Conservation (phyloP, 768 basidiomycete species). For the Calocera cornea region DNA sequence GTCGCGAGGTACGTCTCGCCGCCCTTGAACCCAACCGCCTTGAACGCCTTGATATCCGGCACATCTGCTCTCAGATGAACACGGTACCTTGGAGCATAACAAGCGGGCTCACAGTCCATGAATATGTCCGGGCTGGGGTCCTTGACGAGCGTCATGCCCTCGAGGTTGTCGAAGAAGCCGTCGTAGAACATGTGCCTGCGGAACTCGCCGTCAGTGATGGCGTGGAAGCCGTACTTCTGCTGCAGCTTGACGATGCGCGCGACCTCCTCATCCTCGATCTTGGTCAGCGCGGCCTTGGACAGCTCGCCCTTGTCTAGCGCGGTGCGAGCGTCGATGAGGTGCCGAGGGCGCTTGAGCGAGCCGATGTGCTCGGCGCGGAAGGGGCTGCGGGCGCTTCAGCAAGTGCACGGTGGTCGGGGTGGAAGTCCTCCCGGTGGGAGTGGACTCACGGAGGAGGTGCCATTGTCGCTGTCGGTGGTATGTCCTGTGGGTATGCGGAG, state of each 20-base stretch:
- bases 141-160: constrained; percentile 41
- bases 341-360: constrained; percentile 14
- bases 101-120: neutral
- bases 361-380: constrained; percentile 20
- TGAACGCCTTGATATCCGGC: constrained; percentile 26
- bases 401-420: neutral
- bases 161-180: constrained; percentile 52
- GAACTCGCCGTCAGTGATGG: neutral
- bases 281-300: constrained; percentile 86
- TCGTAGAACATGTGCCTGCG: constrained; percentile 37
- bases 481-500: neutral
- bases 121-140: neutral
- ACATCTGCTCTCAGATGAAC: constrained; percentile 21
- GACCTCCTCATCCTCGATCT: constrained; percentile 38
- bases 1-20: constrained; percentile 27
- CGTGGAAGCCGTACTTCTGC: constrained; percentile 60
- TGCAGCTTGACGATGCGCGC: constrained; percentile 91
- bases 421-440: too few relatives aligned
- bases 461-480: neutral
- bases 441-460: neutral
- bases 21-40: constrained; percentile 22
- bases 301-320: constrained; percentile 34
- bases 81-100: neutral
- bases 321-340: neutral
- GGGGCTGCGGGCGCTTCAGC: constrained; percentile 5